Conservation (phyloP, 331 rosid genomes). For the Prunus yedoensis region DNA sequence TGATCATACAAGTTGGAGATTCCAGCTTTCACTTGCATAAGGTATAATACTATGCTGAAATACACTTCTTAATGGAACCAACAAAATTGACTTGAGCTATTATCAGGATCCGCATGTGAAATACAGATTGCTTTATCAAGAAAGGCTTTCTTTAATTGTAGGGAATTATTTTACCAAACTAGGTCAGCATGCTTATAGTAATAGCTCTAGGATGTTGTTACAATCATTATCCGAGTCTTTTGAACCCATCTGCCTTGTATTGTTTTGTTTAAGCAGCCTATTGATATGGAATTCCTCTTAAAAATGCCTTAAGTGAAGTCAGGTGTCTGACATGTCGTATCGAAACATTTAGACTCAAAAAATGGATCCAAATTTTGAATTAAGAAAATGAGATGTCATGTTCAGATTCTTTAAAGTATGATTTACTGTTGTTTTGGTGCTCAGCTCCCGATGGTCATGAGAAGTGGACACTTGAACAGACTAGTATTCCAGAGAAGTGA, state of each 20-base stretch:
- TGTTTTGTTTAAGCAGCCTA: neutral
- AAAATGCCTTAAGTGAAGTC: too few relatives aligned
- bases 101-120: too few relatives aligned
- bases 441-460: conserved; percentile 75
- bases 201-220: neutral
- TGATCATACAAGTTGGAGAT: conserved; percentile 64
- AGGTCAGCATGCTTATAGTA: neutral
- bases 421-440: conserved; percentile 15
- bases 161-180: neutral
- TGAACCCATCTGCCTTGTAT: neutral
- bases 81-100: too few relatives aligned
- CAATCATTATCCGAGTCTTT: neutral
- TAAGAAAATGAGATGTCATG: neutral
- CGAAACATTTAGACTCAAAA: neutral
- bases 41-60: conserved; percentile 38
- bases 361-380: neutral
- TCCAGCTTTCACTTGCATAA: conserved; percentile 75
- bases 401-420: neutral
- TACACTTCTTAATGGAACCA: too few relatives aligned
- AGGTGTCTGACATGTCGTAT: neutral
- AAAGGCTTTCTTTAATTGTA: neutral
- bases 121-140: too few relatives aligned
- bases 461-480: conserved; percentile 72
- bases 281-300: neutral
- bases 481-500: conserved; percentile 49